Conservation (phyloP, 441 rosid genomes). For the Theobroma grandiflorum region DNA sequence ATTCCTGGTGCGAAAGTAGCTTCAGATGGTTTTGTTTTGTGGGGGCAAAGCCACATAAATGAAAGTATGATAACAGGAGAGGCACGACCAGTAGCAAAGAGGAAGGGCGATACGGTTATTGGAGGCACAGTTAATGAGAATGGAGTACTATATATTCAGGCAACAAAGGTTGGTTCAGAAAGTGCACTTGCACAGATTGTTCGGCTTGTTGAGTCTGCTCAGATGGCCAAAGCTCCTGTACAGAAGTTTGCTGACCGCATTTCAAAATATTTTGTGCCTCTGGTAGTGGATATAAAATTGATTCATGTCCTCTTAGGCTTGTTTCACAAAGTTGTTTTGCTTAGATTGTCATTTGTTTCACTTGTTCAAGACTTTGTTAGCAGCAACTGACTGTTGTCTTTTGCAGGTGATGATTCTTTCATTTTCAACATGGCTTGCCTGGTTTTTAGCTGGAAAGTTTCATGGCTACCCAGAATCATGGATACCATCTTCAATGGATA, state of each 20-base stretch:
- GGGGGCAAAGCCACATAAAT: constrained; percentile 96
- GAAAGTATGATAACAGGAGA: constrained; percentile 99
- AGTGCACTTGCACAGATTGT: constrained; percentile 94
- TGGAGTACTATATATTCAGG: constrained; percentile 80
- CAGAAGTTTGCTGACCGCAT: constrained; percentile 95
- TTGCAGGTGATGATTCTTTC: constrained; percentile 78
- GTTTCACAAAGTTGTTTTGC: neutral
- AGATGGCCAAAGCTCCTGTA: constrained; percentile 95
- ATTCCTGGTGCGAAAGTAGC: constrained; percentile 93
- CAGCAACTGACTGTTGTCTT: constrained; percentile 4
- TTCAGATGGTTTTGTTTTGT: constrained; percentile 85
- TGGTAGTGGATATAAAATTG: constrained; percentile 43
- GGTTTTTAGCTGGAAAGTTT: constrained; percentile 83
- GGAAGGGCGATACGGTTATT: constrained; percentile 81
- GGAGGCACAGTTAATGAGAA: constrained; percentile 95
- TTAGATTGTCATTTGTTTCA: neutral
- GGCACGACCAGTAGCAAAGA: constrained; percentile 85
- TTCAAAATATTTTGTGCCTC: constrained; percentile 88
- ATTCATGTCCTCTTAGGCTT: neutral
- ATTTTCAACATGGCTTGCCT: constrained; percentile 86
- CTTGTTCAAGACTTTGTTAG: neutral
- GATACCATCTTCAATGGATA: constrained; percentile 92
- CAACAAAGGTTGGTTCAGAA: constrained; percentile 90
- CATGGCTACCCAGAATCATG: constrained; percentile 82
- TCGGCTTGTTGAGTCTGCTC: constrained; percentile 92